Evolutionary conservation across 1,284 basidiomycete genomes (phyloP).

Genomic region (Anthracocystis setariae): DNA sequence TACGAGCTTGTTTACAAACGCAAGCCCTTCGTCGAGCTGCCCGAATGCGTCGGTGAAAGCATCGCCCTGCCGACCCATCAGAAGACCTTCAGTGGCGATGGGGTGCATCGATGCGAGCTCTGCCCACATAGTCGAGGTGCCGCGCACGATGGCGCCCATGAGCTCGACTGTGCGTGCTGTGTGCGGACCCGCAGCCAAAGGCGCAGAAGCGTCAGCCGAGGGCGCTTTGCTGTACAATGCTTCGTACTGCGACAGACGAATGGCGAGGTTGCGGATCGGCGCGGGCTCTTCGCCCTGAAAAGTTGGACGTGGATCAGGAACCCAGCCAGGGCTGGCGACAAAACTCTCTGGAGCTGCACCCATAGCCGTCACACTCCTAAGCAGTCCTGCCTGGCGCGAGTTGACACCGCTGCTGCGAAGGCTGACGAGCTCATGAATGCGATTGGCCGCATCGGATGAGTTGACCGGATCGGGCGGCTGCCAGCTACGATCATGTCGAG

Average conservation of each 20-base stretch:
- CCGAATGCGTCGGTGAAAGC: slow-evolving; percentile 40
- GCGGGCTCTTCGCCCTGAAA: slow-evolving; percentile 31
- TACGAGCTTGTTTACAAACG: slow-evolving; percentile 47
- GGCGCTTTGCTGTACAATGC: slow-evolving; percentile 39
- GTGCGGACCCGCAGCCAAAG: slow-evolving; percentile 21
- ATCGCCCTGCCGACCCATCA: slow-evolving; percentile 31
- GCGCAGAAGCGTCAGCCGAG: slow-evolving; percentile 8
- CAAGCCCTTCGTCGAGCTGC: slow-evolving; percentile 43
- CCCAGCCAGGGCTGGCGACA: neutral
- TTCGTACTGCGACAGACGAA: slow-evolving; percentile 41
- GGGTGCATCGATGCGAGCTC: slow-evolving; percentile 46
- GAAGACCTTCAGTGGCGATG: slow-evolving; percentile 41
- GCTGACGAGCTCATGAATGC: slow-evolving; percentile 37
- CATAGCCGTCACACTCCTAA: slow-evolving; percentile 29
- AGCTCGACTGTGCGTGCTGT: slow-evolving; percentile 35
- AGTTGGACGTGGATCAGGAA: slow-evolving; percentile 2
- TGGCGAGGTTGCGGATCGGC: slow-evolving; percentile 41
- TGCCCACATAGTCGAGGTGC: slow-evolving; percentile 41
- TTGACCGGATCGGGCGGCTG: slow-evolving; percentile 13
- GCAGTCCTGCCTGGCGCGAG: slow-evolving; percentile 8
- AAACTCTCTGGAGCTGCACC: slow-evolving; percentile 19
- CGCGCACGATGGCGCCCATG: slow-evolving; percentile 39
- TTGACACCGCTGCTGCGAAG: slow-evolving; percentile 13
- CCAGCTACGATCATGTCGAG: slow-evolving; percentile 26
- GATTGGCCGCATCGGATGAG: slow-evolving; percentile 29